A percentile compares a stretch with the other conserved stretches of the same genome.
phyloP scores from a whole-genome alignment of 2,329 filamentous ascomycete species.

The Colletotrichum sp. region DNA sequence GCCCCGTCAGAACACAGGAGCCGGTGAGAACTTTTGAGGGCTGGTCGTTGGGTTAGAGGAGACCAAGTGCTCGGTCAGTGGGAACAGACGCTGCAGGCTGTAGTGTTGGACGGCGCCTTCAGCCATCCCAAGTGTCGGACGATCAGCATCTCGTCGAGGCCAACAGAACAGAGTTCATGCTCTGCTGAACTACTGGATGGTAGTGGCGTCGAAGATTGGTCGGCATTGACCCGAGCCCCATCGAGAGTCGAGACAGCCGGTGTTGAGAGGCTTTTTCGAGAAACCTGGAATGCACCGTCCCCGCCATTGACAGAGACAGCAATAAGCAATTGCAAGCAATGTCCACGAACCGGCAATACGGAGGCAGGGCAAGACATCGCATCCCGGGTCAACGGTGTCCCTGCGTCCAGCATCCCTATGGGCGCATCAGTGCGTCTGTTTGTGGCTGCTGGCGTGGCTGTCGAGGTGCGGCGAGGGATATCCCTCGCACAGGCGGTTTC shows the following conservation, averaged over 20 bases:
- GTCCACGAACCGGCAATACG: background rate
- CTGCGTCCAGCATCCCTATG: background rate
- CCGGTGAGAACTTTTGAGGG: background rate
- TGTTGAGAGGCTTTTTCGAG: background rate
- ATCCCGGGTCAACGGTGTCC: background rate
- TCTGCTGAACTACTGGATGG: background rate
- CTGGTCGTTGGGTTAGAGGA: background rate
- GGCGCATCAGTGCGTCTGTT: conserved; percentile 11
- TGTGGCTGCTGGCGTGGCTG: conserved; percentile 8
- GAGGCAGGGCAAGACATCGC: background rate
- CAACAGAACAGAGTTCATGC: conserved; percentile 9
- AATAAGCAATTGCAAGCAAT: background rate
- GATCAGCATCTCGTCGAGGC: background rate
- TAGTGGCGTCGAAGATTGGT: background rate
- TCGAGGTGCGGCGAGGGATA: background rate
- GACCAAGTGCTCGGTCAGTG: background rate
- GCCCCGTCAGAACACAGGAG: background rate
- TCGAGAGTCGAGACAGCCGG: background rate
- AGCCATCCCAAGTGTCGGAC: conserved; percentile 16
- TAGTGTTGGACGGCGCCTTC: background rate
- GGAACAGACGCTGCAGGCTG: conserved; percentile 2
- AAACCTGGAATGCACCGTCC: background rate
- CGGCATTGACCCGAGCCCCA: background rate
- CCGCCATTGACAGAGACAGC: background rate
- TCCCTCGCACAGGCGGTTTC: conserved; percentile 4